Percentiles rank a stretch among this genome's conserved stretches.
Evolutionary conservation across 169 alveolate species (phyloP).

Genomic region (Plasmodium berghei): DNA sequence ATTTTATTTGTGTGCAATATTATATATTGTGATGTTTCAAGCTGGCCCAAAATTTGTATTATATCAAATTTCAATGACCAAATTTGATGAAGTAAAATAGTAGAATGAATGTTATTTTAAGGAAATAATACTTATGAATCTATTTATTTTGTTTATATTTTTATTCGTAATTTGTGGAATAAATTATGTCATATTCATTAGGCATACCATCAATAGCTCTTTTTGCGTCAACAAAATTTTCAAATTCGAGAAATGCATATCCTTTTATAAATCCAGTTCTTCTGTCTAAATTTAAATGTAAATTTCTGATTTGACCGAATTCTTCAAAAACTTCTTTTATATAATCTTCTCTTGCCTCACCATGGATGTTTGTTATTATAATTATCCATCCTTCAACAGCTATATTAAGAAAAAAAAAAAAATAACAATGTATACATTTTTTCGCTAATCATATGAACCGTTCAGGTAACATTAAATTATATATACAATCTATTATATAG

Average conservation of each 20-base stretch:
- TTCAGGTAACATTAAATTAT: too few species aligned
- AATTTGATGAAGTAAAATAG: too few species aligned
- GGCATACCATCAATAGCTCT: conserved; percentile 87
- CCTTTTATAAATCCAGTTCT: conserved; percentile 95
- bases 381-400: conserved; percentile 95
- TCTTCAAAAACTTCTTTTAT: conserved; percentile 90
- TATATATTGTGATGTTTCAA: too few species aligned
- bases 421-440: background rate
- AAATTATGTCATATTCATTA: background rate
- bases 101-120: too few species aligned
- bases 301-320: conserved; percentile 91
- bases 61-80: too few species aligned
- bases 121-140: too few species aligned
- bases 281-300: conserved; percentile 94
- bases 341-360: conserved; percentile 95
- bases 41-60: too few species aligned
- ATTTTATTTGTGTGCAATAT: too few species aligned
- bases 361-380: conserved; percentile 91
- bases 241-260: conserved; percentile 92
- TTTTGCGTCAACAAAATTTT: conserved; percentile 86
- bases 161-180: background rate
- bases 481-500: background rate
- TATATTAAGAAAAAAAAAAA: conserved; percentile 30
- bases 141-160: background rate
- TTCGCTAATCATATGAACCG: too few species aligned